Conservation (phyloP, 2,329 filamentous ascomycete species). For the Ascochyta clinopodiicola region DNA sequence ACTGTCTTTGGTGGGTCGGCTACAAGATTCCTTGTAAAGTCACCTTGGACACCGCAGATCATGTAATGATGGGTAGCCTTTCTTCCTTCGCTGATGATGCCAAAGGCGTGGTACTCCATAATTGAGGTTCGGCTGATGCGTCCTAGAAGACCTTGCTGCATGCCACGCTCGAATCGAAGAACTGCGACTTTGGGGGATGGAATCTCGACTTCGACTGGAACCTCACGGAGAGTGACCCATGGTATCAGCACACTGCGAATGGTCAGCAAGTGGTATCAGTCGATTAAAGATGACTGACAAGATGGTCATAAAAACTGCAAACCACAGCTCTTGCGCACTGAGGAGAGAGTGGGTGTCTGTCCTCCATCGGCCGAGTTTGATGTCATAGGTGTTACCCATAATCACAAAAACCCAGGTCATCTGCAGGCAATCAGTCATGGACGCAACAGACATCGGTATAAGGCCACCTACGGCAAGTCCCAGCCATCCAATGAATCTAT, state of each 20-base stretch:
- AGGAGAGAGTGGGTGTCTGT: constrained; percentile 36
- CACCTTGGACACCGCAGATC: constrained; percentile 48
- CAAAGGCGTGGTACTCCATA: constrained; percentile 49
- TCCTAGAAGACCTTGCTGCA: constrained; percentile 46
- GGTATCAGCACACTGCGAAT: constrained; percentile 37
- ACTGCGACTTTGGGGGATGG: constrained; percentile 46
- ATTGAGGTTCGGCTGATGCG: constrained; percentile 46
- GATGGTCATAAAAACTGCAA: constrained; percentile 46
- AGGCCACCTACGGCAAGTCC: constrained; percentile 40
- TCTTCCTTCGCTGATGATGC: constrained; percentile 45
- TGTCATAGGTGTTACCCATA: constrained; percentile 44
- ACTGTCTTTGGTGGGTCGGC: constrained; percentile 41
- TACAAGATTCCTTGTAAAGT: constrained; percentile 44
- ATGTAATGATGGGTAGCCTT: constrained; percentile 43
- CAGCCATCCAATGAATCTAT: constrained; percentile 46
- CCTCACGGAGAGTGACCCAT: constrained; percentile 46
- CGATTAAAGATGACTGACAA: constrained; percentile 31
- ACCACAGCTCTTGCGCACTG: constrained; percentile 45
- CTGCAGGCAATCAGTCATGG: constrained; percentile 23
- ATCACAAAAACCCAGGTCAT: constrained; percentile 47
- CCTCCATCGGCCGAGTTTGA: constrained; percentile 42
- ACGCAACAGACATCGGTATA: background rate
- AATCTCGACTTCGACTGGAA: constrained; percentile 43
- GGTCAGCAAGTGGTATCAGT: constrained; percentile 12
- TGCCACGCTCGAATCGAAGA: constrained; percentile 43